Evolutionary conservation across 2,329 filamentous ascomycete species (phyloP).

Genomic region (Fusarium sp.): DNA sequence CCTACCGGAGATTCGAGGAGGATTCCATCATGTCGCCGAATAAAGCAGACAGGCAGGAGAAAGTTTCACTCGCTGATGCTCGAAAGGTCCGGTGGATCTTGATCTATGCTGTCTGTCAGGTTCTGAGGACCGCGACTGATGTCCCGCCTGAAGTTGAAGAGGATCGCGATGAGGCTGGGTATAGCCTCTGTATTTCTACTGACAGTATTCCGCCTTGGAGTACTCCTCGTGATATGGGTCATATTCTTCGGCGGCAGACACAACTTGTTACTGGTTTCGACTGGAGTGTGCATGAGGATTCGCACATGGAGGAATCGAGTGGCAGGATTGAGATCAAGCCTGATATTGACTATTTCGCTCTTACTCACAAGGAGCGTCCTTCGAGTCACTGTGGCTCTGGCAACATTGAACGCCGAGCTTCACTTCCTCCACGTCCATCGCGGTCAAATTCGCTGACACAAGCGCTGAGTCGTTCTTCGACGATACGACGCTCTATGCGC

Average conservation of each 20-base stretch:
- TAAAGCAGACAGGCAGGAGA: conserved; percentile 64
- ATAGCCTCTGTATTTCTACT: conserved; percentile 60
- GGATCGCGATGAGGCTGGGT: conserved; percentile 63
- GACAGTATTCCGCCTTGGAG: conserved; percentile 58
- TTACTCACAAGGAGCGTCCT: conserved; percentile 48
- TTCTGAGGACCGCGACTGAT: conserved; percentile 69
- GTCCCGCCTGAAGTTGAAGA: conserved; percentile 66
- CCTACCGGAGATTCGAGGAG: conserved; percentile 75
- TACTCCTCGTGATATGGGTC: conserved; percentile 42
- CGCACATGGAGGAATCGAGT: not conserved
- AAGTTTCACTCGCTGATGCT: conserved; percentile 65
- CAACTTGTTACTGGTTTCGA: conserved; percentile 36
- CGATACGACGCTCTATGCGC: conserved; percentile 48
- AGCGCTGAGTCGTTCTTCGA: conserved; percentile 46
- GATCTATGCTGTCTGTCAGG: conserved; percentile 76
- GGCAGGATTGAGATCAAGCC: conserved; percentile 57
- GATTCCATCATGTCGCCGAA: conserved; percentile 58
- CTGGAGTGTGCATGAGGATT: conserved; percentile 20
- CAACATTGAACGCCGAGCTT: conserved; percentile 30
- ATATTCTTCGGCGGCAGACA: conserved; percentile 44
- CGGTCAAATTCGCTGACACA: conserved; percentile 46
- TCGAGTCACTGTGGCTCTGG: conserved; percentile 12
- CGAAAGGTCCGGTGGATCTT: conserved; percentile 81
- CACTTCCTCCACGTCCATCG: conserved; percentile 35
- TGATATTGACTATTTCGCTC: conserved; percentile 63